Percentiles rank a stretch among this genome's conserved stretches.
phyloP scores from a whole-genome alignment of 1,284 basidiomycete species.

The Somion occarium region DNA sequence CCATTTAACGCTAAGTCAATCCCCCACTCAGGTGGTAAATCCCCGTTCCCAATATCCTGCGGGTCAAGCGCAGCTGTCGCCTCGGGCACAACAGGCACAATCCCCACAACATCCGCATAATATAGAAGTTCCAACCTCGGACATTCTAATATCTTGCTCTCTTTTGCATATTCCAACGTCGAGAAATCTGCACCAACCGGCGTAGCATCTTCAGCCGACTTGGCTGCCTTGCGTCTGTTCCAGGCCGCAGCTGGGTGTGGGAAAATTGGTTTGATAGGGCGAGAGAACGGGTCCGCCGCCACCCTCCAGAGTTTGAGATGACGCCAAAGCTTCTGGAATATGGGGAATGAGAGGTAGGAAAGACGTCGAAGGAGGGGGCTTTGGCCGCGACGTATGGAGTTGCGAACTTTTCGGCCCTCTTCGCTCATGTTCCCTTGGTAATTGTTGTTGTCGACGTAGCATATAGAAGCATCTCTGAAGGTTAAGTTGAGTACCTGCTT shows the following conservation, averaged over 20 bases:
- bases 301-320: conserved; percentile 45
- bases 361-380: conserved; percentile 25
- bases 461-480: conserved; percentile 62
- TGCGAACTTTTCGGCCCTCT: conserved; percentile 59
- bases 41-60: conserved; percentile 81
- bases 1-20: conserved; percentile 77
- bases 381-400: conserved; percentile 43
- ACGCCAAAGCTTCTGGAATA: conserved; percentile 53
- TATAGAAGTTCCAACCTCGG: conserved; percentile 75
- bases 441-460: conserved; percentile 73
- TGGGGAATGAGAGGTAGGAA: conserved; percentile 40
- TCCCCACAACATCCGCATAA: conserved; percentile 74
- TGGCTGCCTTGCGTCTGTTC: conserved; percentile 33
- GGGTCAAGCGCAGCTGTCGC: conserved; percentile 35
- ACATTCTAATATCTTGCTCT: conserved; percentile 78
- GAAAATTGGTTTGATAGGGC: conserved; percentile 1
- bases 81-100: conserved; percentile 45
- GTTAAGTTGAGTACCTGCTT: conserved; percentile 73
- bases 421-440: conserved; percentile 63
- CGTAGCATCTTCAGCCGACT: conserved; percentile 46
- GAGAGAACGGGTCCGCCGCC: conserved; percentile 15
- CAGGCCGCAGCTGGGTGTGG: conserved; percentile 20
- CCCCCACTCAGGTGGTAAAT: conserved; percentile 88
- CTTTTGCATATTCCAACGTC: conserved; percentile 78
- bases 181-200: conserved; percentile 51